phyloP scores from a whole-genome alignment of 805 yeast genomes.

The Saturnispora quitensis region DNA sequence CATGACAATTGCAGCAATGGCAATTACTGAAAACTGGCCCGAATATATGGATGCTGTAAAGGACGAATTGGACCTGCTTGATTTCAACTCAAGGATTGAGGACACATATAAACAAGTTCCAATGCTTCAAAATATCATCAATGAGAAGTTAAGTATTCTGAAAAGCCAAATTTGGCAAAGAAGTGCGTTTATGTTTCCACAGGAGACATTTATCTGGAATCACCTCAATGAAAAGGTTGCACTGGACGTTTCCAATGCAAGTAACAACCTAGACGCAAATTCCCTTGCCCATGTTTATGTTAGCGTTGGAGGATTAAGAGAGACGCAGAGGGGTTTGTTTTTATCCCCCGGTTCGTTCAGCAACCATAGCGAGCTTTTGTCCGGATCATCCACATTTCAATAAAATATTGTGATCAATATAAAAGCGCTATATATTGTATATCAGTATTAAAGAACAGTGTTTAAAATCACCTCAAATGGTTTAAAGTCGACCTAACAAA shows the following conservation, averaged over 20 bases:
- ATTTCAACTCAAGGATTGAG: slow-evolving; percentile 33
- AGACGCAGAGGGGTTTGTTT: slow-evolving; percentile 54
- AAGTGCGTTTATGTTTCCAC: slow-evolving; percentile 67
- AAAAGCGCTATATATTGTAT: neutral
- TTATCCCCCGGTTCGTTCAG: neutral
- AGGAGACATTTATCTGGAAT: slow-evolving; percentile 60
- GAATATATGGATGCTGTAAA: slow-evolving; percentile 53
- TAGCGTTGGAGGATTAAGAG: slow-evolving; percentile 38
- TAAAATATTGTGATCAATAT: too few species aligned
- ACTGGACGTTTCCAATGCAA: slow-evolving; percentile 44
- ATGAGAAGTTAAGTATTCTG: slow-evolving; percentile 27
- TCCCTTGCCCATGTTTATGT: slow-evolving; percentile 46
- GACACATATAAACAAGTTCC: slow-evolving; percentile 55
- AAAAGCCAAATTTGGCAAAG: slow-evolving; percentile 46
- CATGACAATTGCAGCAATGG: slow-evolving; percentile 70
- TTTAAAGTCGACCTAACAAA: too few species aligned
- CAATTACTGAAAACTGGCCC: slow-evolving; percentile 50
- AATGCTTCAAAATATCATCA: slow-evolving; percentile 44
- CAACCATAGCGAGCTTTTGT: neutral
- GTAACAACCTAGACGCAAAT: slow-evolving; percentile 40
- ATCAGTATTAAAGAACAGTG: neutral
- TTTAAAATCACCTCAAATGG: too few species aligned
- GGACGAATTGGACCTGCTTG: slow-evolving; percentile 51
- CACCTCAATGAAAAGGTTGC: slow-evolving; percentile 49
- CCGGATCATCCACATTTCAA: neutral